Evolutionary conservation across 768 basidiomycete species (phyloP).

Genomic region (Pleurotus tuoliensis): DNA sequence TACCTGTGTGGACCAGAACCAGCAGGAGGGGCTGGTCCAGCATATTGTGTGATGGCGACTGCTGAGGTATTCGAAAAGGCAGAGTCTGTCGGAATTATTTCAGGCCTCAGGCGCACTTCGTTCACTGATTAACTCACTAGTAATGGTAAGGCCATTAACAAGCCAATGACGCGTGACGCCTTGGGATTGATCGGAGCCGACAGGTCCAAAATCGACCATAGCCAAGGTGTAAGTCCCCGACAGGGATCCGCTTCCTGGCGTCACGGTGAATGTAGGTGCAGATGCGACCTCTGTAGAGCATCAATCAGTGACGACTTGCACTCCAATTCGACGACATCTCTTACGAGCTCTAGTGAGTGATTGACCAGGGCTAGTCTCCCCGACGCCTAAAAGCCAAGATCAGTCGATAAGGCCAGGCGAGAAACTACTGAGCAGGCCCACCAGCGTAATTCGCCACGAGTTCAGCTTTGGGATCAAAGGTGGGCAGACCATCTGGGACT

Average conservation of each 20-base stretch:
- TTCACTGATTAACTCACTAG: too few species aligned
- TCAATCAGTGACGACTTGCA: background rate
- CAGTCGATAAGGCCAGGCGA: background rate
- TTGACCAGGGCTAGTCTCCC: constrained; percentile 55
- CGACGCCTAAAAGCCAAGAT: constrained; percentile 29
- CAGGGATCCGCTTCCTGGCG: constrained; percentile 42
- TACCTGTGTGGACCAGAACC: constrained; percentile 77
- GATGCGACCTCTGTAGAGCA: constrained; percentile 46
- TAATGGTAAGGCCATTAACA: constrained; percentile 56
- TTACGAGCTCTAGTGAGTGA: constrained; percentile 50
- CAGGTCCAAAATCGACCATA: constrained; percentile 73
- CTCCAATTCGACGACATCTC: constrained; percentile 19
- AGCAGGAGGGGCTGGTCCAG: constrained; percentile 66
- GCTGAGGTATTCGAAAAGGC: constrained; percentile 41
- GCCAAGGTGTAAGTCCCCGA: constrained; percentile 58
- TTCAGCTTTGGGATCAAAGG: constrained; percentile 56
- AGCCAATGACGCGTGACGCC: constrained; percentile 82
- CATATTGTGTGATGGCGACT: constrained; percentile 57
- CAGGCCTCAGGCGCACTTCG: too few species aligned
- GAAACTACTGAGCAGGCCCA: constrained; percentile 10
- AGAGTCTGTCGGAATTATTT: constrained; percentile 18
- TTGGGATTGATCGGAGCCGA: constrained; percentile 52
- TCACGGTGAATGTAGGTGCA: constrained; percentile 50
- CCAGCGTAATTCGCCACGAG: constrained; percentile 49
- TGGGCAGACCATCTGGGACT: constrained; percentile 55